phyloP scores from a whole-genome alignment of 2,329 filamentous ascomycete species.

The Colletotrichum australisinense region DNA sequence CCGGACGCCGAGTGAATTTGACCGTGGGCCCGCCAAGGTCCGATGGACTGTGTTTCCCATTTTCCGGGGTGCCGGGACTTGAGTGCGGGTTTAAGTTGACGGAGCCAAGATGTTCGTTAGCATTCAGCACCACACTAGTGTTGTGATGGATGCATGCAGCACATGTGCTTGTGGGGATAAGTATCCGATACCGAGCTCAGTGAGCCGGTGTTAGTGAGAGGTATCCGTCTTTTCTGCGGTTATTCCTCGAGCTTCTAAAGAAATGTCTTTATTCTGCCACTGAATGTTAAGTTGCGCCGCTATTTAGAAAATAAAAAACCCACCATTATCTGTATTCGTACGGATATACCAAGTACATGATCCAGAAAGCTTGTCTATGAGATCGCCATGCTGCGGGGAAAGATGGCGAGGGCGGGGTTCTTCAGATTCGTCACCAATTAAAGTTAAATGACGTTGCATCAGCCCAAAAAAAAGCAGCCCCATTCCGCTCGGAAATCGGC shows the following conservation, averaged over 20 bases:
- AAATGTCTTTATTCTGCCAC: too few relatives aligned
- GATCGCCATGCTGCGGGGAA: neutral
- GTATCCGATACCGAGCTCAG: neutral
- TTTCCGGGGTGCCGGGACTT: neutral
- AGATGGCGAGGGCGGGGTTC: neutral
- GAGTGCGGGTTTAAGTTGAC: neutral
- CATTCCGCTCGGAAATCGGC: neutral
- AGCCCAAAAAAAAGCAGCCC: neutral
- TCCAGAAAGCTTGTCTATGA: neutral
- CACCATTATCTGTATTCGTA: too few relatives aligned
- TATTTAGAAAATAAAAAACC: too few relatives aligned
- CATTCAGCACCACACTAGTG: neutral
- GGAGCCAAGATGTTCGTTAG: neutral
- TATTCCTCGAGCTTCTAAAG: too few relatives aligned
- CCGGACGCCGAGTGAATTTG: neutral
- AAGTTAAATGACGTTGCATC: constrained; percentile 26
- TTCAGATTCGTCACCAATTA: neutral
- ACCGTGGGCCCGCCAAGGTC: neutral
- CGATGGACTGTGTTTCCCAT: neutral
- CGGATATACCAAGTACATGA: too few relatives aligned
- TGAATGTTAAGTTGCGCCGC: too few relatives aligned
- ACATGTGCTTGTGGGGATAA: neutral
- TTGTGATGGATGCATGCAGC: neutral
- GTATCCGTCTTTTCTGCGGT: too few relatives aligned
- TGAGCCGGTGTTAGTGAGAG: too few relatives aligned